Percentiles rank a stretch among this genome's conserved stretches.
Evolutionary conservation across 495 filamentous ascomycete genomes (phyloP).

Genomic region (Penicillium bovifimosum): DNA sequence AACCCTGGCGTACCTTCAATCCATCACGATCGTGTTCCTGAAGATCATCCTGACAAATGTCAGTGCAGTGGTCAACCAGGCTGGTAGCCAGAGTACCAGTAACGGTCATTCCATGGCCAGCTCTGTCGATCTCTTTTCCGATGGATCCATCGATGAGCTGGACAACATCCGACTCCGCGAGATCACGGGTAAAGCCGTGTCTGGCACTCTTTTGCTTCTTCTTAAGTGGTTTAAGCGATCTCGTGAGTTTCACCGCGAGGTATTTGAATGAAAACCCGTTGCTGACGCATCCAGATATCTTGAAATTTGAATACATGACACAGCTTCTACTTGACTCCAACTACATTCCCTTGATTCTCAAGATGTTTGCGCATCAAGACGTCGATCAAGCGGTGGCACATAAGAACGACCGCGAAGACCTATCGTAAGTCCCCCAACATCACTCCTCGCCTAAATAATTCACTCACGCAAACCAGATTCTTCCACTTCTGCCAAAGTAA

Average conservation of each 20-base stretch:
- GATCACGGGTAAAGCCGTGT: conserved; percentile 85
- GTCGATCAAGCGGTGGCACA: conserved; percentile 82
- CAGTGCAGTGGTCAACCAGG: conserved; percentile 53
- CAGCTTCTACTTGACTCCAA: conserved; percentile 91
- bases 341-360: conserved; percentile 85
- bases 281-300: conserved; percentile 58
- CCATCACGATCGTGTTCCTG: conserved; percentile 86
- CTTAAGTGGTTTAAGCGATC: conserved; percentile 97
- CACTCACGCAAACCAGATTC: conserved; percentile 53
- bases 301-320: conserved; percentile 94
- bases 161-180: conserved; percentile 77
- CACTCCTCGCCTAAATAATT: background rate
- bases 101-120: conserved; percentile 34
- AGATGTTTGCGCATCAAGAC: conserved; percentile 89
- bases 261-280: background rate
- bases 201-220: conserved; percentile 74
- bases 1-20: conserved; percentile 80
- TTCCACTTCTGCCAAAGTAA: conserved; percentile 76
- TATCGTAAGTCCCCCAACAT: conserved; percentile 53
- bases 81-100: conserved; percentile 35
- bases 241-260: conserved; percentile 52
- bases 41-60: conserved; percentile 83
- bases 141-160: conserved; percentile 59
- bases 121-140: conserved; percentile 28
- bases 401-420: conserved; percentile 73